Evolutionary conservation across 2,329 filamentous ascomycete species (phyloP).

Genomic region (Colletotrichum limetticola): DNA sequence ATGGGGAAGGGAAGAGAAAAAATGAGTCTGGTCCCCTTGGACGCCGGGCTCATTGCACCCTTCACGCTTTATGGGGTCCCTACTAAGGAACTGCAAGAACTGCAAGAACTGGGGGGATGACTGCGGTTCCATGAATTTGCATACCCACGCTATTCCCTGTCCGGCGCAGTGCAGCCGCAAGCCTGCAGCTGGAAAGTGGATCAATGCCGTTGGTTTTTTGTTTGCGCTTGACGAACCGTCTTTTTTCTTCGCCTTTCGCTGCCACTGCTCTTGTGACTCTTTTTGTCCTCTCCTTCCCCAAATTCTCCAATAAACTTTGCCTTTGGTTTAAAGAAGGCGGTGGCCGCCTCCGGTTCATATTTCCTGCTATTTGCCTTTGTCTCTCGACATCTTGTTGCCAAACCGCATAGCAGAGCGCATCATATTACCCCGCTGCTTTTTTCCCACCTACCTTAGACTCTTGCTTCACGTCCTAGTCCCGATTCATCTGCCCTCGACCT

Average conservation of each 20-base stretch:
- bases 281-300: slow-evolving; percentile 1
- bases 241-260: slow-evolving; percentile 2
- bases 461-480: background rate
- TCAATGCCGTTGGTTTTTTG: slow-evolving; percentile 13
- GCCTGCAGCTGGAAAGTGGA: slow-evolving; percentile 33
- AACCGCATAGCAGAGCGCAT: background rate
- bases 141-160: slow-evolving; percentile 32
- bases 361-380: background rate
- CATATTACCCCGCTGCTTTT: background rate
- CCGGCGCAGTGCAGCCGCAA: slow-evolving; percentile 28
- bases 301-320: slow-evolving; percentile 13
- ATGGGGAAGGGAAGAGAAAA: background rate
- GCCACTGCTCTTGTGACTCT: slow-evolving; percentile 30
- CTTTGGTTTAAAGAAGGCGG: slow-evolving; percentile 21
- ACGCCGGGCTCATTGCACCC: background rate
- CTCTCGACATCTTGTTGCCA: background rate
- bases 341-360: background rate
- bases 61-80: background rate
- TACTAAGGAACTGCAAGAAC: background rate
- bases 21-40: background rate
- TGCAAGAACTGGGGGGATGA: slow-evolving; percentile 25
- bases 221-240: slow-evolving; percentile 30
- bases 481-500: background rate
- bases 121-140: slow-evolving; percentile 20
- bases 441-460: background rate